Base-by-base conservation (phyloP, 768 basidiomycete genomes). In the Boletus patriciae region DNA sequence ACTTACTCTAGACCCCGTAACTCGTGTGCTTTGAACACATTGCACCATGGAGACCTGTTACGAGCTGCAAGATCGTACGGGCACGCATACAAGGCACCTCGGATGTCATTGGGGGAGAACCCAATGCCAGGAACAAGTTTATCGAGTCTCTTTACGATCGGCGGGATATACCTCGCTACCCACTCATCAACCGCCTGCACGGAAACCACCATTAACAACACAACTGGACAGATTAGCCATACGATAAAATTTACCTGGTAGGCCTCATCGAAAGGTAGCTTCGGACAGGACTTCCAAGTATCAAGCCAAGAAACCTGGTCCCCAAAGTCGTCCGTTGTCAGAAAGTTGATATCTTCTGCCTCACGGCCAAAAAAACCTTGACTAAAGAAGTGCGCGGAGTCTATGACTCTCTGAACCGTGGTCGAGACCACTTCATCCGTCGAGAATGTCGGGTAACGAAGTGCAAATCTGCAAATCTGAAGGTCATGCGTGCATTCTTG, bases 51-150 rank as follows among this genome's bases (percentile, higher is more conserved):
- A 33, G 78, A 73, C 19, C 42, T 47, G 19, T 66, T 58, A 49
- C 64, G 59, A 19, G 74, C 71, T 4, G 76, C 77, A 38, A 74
- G 64, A 56, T 77, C 77, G 46, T 76, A 78, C 34, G 76, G 71
- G 49, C 76, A 76, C n/a, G 76, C 76, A 49, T 73, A 77, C 48
- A 79, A 66, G 52, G 75, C 75, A 27, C 78, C 78, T 36, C 65
- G 76, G 15, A 67, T 61, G 57, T 74, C 68, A 38, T 69, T 57
- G 7, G 59, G 31, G 12, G 69, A 62, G 29, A 78, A 67, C 38
- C 57, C 59, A n/a, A 76, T 64, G 0, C 64, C 72, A 0, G 74
- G 76, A 11, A 77, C 50, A 34, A 70, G 61, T 33, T 61, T 45
- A 57, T 76, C 74, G 46, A 78, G 64, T 42, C 75, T 71, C 12